These are phyloP conservation scores for Hirsutella thompsonii DNA, from an alignment of 2,329 filamentous ascomycete species.

Conservation along the genomic window DNA sequence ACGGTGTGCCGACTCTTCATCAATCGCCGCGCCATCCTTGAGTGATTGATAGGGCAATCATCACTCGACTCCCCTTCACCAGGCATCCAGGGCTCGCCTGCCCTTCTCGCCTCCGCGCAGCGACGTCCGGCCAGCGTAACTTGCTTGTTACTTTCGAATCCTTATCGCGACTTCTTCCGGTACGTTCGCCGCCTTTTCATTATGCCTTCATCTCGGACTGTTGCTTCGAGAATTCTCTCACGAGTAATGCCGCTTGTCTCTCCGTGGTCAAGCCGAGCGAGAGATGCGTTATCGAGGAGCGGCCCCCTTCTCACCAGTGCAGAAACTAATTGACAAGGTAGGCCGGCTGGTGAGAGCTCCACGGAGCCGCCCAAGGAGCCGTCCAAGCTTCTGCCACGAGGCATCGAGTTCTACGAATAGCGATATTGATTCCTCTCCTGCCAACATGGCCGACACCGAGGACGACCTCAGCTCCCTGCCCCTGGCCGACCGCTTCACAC, in stretches of 20 bases:
- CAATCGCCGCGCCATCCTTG: too few species aligned
- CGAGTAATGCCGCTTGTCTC: background rate
- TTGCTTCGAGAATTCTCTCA: too few species aligned
- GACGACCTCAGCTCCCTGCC: constrained; percentile 74
- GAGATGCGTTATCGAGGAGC: constrained; percentile 1
- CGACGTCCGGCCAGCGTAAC: too few species aligned
- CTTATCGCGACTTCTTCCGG: too few species aligned
- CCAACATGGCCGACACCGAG: constrained; percentile 64
- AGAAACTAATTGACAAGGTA: constrained; percentile 18
- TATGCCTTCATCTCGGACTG: too few species aligned
- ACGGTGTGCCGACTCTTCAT: too few species aligned
- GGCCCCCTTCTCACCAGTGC: constrained; percentile 5
- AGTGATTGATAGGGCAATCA: too few species aligned
- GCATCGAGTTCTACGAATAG: constrained; percentile 8
- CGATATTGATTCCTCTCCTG: constrained; percentile 7
- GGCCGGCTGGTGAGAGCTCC: constrained; percentile 10
- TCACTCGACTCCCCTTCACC: too few species aligned
- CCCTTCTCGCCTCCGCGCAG: too few species aligned
- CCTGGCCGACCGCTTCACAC: constrained; percentile 65
- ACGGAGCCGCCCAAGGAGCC: constrained; percentile 2
- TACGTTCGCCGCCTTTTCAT: too few species aligned
- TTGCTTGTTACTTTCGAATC: too few species aligned
- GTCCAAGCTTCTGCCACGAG: constrained; percentile 2
- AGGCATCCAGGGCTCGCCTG: too few species aligned
- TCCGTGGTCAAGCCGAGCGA: background rate